Base-by-base conservation (phyloP, 2,329 filamentous ascomycete genomes). In the Hortaea sp. region DNA sequence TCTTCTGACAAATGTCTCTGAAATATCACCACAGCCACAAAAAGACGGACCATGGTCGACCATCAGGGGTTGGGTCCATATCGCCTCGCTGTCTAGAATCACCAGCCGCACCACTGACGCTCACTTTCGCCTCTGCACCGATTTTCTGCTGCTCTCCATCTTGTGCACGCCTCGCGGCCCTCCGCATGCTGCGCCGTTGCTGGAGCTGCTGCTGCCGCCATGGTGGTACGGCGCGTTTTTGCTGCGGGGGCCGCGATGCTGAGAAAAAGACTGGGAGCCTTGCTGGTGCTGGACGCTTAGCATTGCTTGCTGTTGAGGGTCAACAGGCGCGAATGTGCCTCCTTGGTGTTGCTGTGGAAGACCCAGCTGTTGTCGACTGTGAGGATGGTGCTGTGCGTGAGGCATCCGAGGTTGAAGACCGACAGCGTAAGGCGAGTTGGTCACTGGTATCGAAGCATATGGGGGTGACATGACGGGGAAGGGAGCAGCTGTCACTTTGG, bases 401-500 rank as follows among this genome's bases (percentile, higher is more conserved):
- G 53, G 50, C 56, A 59, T 57, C 6, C 56, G 53, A 27, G 58
- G 55, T 43, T 59, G 53, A 9, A 59, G 45, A 13, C 56, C 55
- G 6, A 59, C 42, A 38, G 51, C 51, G 44, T 53, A 61, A 6
- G 54, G 53, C 12, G 53, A 51, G 29, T 47, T 47, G 12, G 50
- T 53, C 27, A 53, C 49, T 6, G 51, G 52, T 11, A 51, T 43
- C 10, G 45, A 13, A 10, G 43, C 43, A 47, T 50, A 54, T 7
- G 53, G 48, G 11, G 57, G 52, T 11, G 58, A 56, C 40, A 58
- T 58, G 31, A 60, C 55, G 20, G 60, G 60, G 43, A 62, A 63
- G 12, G 60, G 59, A 3, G 58, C 57, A 5, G 59, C 57, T n/a
- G 54, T 57, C 30, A 62, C 58, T 42, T 61, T 54, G 44, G 56